Evolutionary conservation across 495 filamentous ascomycete genomes (phyloP), one percentile per base, ranked within the genome.

Genomic region (Alectoria sarmentosa): DNA sequence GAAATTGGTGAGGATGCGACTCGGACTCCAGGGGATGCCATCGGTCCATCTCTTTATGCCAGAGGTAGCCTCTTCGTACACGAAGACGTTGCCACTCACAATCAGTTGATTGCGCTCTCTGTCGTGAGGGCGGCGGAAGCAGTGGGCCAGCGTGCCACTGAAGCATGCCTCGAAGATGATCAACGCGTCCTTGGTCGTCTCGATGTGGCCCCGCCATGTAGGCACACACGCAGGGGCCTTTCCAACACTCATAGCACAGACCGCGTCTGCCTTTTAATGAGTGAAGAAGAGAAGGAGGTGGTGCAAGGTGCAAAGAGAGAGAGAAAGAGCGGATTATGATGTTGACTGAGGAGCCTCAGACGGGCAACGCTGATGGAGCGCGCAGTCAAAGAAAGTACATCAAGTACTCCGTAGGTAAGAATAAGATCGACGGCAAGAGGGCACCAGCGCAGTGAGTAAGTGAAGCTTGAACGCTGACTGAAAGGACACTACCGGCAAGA

Each of bases 11-110:
- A 94, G 76, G 41, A 96, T 92, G 21, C 92, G 86, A 73, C 91
- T 95, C 0, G 92, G 91, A 69, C 89, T 93, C 92, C 92, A 96
- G 23, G 85, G 84, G 17, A 90, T 82, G 4, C 91, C 91, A 72
- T 97, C 92, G 0, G 92, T 96, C 92, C 92, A 96, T 48, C 92
- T 83, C 76, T 93, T 95, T 75, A 96, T 95, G 3, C 89, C 90
- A 1, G 91, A 93, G 1, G 88, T 85, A 62, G 88, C 85, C 71
- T 96, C 90, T 71, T 94, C 90, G 75, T 96, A 96, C 67, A 96
- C 88, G 73, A 96, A 93, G 15, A 96, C 83, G 61, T 87, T 87
- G 30, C 92, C 92, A 70, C 90, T 95, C 64, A 80, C 82, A 69
- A 96, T 92, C 48, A 93, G 79, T 21, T 79, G 73, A 13, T 77